Evolutionary conservation across 2,329 filamentous ascomycete species (phyloP).

Genomic region (Aspergillus ruber): DNA sequence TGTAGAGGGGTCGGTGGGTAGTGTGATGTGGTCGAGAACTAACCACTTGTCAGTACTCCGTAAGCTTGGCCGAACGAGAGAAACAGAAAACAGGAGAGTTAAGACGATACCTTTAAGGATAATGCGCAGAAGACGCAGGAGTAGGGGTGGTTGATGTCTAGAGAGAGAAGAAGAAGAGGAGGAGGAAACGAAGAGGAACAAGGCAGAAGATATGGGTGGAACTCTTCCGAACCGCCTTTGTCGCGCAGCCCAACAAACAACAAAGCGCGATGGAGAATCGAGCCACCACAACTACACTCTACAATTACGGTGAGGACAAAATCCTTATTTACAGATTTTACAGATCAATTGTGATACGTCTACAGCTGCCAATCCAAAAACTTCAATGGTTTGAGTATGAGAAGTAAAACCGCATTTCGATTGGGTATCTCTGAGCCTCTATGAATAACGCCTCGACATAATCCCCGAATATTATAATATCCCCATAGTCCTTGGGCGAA

Average conservation of each 20-base stretch:
- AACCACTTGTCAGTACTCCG: background rate
- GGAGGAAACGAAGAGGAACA: conserved; percentile 1
- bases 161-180: conserved; percentile 1
- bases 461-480: too few relatives aligned
- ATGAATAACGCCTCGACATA: too few relatives aligned
- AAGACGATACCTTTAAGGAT: background rate
- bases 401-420: too few relatives aligned
- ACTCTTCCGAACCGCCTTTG: conserved; percentile 24
- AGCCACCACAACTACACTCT: background rate
- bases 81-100: background rate
- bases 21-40: background rate
- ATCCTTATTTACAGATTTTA: too few relatives aligned
- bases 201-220: conserved; percentile 22
- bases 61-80: background rate
- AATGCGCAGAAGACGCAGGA: background rate
- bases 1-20: background rate
- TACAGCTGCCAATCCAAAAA: too few relatives aligned
- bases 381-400: too few relatives aligned
- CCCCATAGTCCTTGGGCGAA: too few relatives aligned
- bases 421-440: too few relatives aligned
- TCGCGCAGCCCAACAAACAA: conserved; percentile 13
- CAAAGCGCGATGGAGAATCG: background rate
- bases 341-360: too few relatives aligned
- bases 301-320: background rate
- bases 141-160: background rate